Conservation (phyloP, 1,284 basidiomycete species). For the Amylostereum chailletii region DNA sequence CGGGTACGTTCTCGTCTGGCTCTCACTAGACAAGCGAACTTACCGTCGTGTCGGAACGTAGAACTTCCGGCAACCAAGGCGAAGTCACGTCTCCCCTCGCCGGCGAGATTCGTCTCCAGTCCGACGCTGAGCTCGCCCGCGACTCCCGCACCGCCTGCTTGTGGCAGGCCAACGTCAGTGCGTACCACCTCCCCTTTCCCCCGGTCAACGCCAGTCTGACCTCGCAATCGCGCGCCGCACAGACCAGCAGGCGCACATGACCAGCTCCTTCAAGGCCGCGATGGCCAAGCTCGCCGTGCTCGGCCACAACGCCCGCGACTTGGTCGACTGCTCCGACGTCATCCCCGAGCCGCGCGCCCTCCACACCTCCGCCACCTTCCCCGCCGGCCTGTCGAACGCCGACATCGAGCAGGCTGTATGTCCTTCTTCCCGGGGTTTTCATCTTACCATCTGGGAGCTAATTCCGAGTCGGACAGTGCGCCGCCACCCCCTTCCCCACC, state of each 20-base stretch:
- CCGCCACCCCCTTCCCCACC: background rate
- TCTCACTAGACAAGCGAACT: background rate
- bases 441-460: too few species aligned
- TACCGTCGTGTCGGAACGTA: conserved; percentile 2
- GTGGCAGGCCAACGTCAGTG: conserved; percentile 21
- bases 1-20: background rate
- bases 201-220: background rate
- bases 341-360: background rate
- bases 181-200: background rate
- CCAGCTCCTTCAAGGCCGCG: background rate
- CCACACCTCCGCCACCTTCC: background rate
- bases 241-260: conserved; percentile 1
- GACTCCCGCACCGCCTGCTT: conserved; percentile 20
- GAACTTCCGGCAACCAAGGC: conserved; percentile 13
- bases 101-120: conserved; percentile 22
- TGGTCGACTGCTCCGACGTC: conserved; percentile 1
- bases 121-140: conserved; percentile 20
- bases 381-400: background rate
- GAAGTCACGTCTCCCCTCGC: conserved; percentile 16
- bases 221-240: too few species aligned
- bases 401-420: background rate
- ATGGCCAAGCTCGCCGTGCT: background rate
- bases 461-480: background rate
- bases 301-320: background rate
- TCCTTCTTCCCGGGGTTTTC: too few species aligned